A percentile compares a stretch with the other conserved stretches of the same genome.
Conservation (phyloP, 768 basidiomycete genomes). For the Boletus vermiculosoides region DNA sequence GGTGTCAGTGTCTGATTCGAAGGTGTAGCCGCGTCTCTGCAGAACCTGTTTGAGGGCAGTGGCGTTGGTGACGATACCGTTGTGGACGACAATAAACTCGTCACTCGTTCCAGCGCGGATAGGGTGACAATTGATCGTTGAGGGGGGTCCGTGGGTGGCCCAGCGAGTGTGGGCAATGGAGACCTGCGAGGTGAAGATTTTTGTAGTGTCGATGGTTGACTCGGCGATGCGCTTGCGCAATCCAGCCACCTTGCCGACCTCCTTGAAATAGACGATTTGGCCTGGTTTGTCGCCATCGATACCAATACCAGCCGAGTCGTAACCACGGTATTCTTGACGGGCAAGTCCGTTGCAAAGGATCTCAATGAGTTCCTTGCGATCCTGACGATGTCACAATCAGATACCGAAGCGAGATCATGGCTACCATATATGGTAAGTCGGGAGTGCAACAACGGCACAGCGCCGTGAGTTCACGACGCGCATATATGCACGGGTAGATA, state of each 20-base stretch:
- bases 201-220: slow-evolving; percentile 68
- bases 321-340: slow-evolving; percentile 96
- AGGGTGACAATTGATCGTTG: slow-evolving; percentile 90
- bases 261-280: slow-evolving; percentile 85
- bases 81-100: slow-evolving; percentile 95
- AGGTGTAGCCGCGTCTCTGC: slow-evolving; percentile 92
- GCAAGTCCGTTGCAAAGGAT: slow-evolving; percentile 88
- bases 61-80: slow-evolving; percentile 97
- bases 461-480: neutral
- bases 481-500: slow-evolving; percentile 9
- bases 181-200: slow-evolving; percentile 81
- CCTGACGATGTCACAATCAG: slow-evolving; percentile 42
- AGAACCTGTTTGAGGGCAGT: slow-evolving; percentile 86
- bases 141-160: slow-evolving; percentile 96
- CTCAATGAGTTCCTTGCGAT: slow-evolving; percentile 88
- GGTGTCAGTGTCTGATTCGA: slow-evolving; percentile 95
- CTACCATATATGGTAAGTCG: slow-evolving; percentile 24
- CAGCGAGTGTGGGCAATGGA: slow-evolving; percentile 99
- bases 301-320: slow-evolving; percentile 90
- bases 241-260: slow-evolving; percentile 95
- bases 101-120: slow-evolving; percentile 75
- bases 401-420: slow-evolving; percentile 2
- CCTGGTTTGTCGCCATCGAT: slow-evolving; percentile 89
- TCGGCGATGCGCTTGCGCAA: slow-evolving; percentile 85
- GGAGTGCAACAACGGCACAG: neutral